These are phyloP conservation scores for Emergomyces africanus DNA, from an alignment of 2,329 filamentous ascomycete genomes.

Conservation along the genomic window DNA sequence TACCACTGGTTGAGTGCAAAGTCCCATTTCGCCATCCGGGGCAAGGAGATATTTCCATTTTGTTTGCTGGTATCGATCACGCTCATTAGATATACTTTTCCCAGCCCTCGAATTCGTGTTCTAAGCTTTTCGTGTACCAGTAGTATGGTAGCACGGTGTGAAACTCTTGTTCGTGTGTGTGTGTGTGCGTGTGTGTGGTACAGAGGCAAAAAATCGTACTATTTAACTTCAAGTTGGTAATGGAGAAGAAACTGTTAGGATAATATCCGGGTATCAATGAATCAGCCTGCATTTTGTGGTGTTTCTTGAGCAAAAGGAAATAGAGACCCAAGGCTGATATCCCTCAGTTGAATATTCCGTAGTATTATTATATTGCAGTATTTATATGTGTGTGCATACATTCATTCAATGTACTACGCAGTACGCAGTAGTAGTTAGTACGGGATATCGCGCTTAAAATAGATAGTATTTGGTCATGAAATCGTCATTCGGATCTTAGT, in stretches of 20 bases:
- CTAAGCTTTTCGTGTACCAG: not conserved
- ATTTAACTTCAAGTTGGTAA: too few relatives aligned
- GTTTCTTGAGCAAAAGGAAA: not conserved
- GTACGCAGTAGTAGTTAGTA: too few relatives aligned
- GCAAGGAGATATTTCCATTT: not conserved
- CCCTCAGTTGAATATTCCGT: too few relatives aligned
- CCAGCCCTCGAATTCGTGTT: not conserved
- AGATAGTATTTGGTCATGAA: not conserved
- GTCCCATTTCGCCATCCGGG: not conserved
- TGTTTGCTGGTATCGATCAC: not conserved
- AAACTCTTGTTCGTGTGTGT: not conserved
- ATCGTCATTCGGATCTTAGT: not conserved
- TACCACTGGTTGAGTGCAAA: not conserved
- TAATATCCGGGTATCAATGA: not conserved
- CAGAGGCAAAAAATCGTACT: not conserved
- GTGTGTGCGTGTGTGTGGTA: not conserved
- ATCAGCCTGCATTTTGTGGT: not conserved
- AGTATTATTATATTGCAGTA: too few relatives aligned
- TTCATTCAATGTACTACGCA: too few relatives aligned
- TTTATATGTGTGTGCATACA: too few relatives aligned
- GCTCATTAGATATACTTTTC: not conserved
- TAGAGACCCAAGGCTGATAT: too few relatives aligned
- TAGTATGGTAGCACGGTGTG: not conserved
- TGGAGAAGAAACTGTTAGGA: not conserved
- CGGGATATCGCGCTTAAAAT: not conserved